Evolutionary conservation across 208 protist species (phyloP), one percentile per base, ranked within the genome.

Genomic region (Herpetomonas samuelpessoai): DNA sequence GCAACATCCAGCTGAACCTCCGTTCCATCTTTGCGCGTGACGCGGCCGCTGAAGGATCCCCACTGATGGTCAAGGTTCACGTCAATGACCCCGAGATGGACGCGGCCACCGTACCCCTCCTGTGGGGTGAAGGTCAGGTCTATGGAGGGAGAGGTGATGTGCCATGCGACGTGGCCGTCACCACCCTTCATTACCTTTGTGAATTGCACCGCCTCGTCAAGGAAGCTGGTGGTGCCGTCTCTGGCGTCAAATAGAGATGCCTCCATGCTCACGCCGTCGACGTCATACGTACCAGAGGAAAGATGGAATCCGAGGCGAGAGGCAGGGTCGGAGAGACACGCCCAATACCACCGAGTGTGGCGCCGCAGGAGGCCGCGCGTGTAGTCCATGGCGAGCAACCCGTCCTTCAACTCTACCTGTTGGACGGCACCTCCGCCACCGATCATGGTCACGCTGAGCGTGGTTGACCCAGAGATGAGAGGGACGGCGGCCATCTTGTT

Each of bases 351-450:
- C 50, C 39, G 51, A 4, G 75, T 81, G 55, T 66, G 62, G 12
- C 76, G 76, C 18, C 76, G 55, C 41, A 78, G 60, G 14, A 78
- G 55, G 19, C 76, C 76, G 12, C 76, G 60, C 10, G 76, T 83
- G 67, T 83, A 83, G 52, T 83, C 76, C 66, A 83, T 69, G 14
- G 75, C 47, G 9, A 81, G 19, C 27, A 44, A 53, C 6, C 54
- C 68, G 1, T 31, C 29, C 12, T 30, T 48, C 3, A 55, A 19
- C 50, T 22, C 53, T 48, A 66, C 30, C 2, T 55, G 21, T 21
- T 14, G 38, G 22, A 16, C 39, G 12, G 30, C 12, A 4, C n/a
- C 35, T n/a, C 31, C 29, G 9, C 2, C 14, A 21, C 3, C 38
- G 25, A 39, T 27, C 22, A 24, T 16, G 6, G 12, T 29, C 19